Evolutionary conservation across 169 alveolate genomes (phyloP).

Genomic region (Plasmodium coatneyi): DNA sequence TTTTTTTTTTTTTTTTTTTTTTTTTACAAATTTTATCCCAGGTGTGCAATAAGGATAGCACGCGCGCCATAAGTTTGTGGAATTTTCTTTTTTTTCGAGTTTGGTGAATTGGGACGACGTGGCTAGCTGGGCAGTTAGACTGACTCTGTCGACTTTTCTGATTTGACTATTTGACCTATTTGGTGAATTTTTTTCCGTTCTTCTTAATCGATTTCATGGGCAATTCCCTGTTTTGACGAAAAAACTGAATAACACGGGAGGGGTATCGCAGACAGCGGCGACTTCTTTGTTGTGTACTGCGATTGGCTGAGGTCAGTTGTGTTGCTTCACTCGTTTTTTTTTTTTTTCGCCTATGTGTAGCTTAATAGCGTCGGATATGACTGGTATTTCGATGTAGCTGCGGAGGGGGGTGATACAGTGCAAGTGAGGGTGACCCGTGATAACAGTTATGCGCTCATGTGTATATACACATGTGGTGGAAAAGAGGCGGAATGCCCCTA

Average conservation of each 20-base stretch:
- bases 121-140: neutral
- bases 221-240: neutral
- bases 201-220: neutral
- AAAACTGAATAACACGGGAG: neutral
- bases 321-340: neutral
- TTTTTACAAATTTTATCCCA: neutral
- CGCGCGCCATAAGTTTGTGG: neutral
- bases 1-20: slow-evolving; percentile 8
- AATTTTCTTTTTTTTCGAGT: neutral
- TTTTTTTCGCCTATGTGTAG: slow-evolving; percentile 71
- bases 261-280: neutral
- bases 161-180: neutral
- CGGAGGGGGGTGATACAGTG: neutral
- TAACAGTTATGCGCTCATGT: neutral
- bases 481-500: neutral
- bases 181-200: neutral
- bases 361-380: slow-evolving; percentile 68
- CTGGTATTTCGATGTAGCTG: slow-evolving; percentile 73
- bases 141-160: neutral
- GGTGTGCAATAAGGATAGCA: neutral
- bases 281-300: neutral
- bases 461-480: neutral
- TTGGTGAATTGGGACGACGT: neutral
- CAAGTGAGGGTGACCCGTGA: neutral
- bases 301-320: too few relatives aligned